Evolutionary conservation across 495 filamentous ascomycete genomes (phyloP).

Genomic region (Sabuloglossum arenarium): DNA sequence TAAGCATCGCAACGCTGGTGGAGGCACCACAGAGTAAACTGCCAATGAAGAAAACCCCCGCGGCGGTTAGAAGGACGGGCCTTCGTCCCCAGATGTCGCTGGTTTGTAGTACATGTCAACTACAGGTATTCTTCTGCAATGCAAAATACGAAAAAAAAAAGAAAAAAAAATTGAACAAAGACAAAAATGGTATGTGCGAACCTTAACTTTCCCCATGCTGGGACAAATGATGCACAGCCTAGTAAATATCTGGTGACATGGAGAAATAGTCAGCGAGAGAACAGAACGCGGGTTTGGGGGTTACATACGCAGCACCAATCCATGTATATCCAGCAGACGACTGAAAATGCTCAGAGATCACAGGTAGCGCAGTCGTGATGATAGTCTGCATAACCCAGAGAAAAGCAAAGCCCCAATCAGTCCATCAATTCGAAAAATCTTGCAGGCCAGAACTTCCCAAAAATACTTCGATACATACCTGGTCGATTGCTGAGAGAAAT

Average conservation of each 20-base stretch:
- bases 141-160: conserved; percentile 5
- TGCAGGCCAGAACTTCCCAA: neutral
- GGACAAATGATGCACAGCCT: conserved; percentile 8
- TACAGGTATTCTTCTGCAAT: neutral
- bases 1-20: conserved; percentile 6
- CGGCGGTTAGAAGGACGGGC: conserved; percentile 18
- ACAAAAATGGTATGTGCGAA: conserved; percentile 11
- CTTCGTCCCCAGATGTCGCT: conserved; percentile 25
- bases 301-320: conserved; percentile 26
- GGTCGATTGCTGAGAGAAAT: neutral
- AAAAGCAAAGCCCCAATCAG: neutral
- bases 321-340: conserved; percentile 29
- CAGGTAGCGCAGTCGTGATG: conserved; percentile 29
- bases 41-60: conserved; percentile 21
- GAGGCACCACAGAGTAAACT: conserved; percentile 15
- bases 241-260: conserved; percentile 8
- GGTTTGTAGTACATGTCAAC: conserved; percentile 12
- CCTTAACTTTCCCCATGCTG: conserved; percentile 10
- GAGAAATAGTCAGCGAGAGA: neutral
- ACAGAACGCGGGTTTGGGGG: neutral
- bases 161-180: conserved; percentile 8
- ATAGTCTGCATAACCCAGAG: conserved; percentile 13
- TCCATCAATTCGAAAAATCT: neutral
- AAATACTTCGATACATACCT: neutral
- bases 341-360: conserved; percentile 24